Evolutionary conservation across 768 basidiomycete species (phyloP), one percentile per base, ranked within the genome.

Genomic region (Pleurotus giganteus): DNA sequence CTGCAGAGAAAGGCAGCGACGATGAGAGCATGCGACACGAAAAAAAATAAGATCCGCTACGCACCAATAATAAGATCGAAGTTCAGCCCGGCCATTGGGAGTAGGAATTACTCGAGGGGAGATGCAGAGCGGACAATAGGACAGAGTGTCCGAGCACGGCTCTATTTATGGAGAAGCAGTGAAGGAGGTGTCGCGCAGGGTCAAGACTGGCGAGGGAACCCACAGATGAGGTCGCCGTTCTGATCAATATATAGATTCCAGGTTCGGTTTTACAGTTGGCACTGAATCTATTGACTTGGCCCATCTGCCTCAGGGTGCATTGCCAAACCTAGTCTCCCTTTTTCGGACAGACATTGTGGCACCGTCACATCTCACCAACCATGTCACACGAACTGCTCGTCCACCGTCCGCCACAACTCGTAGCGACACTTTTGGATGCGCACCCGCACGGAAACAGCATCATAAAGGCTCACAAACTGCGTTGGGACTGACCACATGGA

Each of bases 1-100:
- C 66, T 67, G 32, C 13, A 31, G 17, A n/a, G n/a, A 50, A 37
- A 23, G 6, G 7, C 29, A 32, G 36, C 11, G 45, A n/a, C 17
- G 39, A 15, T 43, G 42, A 23, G 31, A 42, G 42, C 8, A 19
- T 11, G 13, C 12, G 9, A 36, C 12, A 32, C 4, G 15, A n/a
- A 24, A 36, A 19, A 31, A 32, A 31, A 37, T 11, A 9, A 21
- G 6, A 2, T 8, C 4, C 21, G 12, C 17, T 9, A 3, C 47
- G 5, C 47, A 50, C 47, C 47, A 19, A 50, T 50, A 31, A 37
- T 13, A n/a, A 50, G 47, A 36, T 50, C 47, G 31, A 50, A 50
- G 32, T n/a, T n/a, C n/a, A 31, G 47, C 21, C 47, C 47, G 47
- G 47, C 29, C 47, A 50, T 50, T n/a, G 47, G 19, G 26, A 21